Base-by-base conservation (phyloP, 306 rosid species). In the Oxytropis ochrocephala region DNA sequence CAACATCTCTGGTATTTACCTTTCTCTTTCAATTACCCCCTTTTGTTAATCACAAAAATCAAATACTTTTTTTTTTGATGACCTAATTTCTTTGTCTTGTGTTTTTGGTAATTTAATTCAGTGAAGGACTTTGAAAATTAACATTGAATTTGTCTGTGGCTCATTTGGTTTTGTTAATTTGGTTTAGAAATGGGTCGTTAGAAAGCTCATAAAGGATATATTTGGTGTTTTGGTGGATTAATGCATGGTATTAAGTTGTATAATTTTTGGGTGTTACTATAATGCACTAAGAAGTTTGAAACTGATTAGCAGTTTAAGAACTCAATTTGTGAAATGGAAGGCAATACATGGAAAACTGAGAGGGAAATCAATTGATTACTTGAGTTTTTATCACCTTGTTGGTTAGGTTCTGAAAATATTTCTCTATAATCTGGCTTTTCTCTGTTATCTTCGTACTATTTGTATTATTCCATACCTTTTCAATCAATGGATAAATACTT, bases 1-100 rank as follows among this genome's bases (percentile, higher is more conserved):
- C 76, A 80, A 68, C 53, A 61, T 82, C 64, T 91, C 96, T 44
- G 90, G 83, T 85, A 0, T 29, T 9, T 7, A n/a, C 42, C 38
- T 18, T 13, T 11, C 1, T n/a, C 30, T 70, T 11, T 46, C n/a
- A n/a, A 6, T 17, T 18, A 5, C 17, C n/a, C 14, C 19, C 27
- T 4, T 27, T 55, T 59, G 0, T 36, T 4, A 27, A 21, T 63
- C 8, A 2, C 24, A 24, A 11, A n/a, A 7, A 24, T 64, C 21
- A n/a, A 64, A 44, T 29, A 48, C 16, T 5, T 16, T 33, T 58
- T 17, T 1, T 9, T 8, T 5, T 10, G 52, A 11, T 64, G 71
- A 47, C 50, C 58, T 67, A 49, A 38, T 41, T 63, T 56, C 11
- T 39, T 10, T 32, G 27, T 49, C 12, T 12, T 21, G 12, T 6